Evolutionary conservation across 2,329 filamentous ascomycete species (phyloP).

Genomic region (Colletotrichum acutatum): DNA sequence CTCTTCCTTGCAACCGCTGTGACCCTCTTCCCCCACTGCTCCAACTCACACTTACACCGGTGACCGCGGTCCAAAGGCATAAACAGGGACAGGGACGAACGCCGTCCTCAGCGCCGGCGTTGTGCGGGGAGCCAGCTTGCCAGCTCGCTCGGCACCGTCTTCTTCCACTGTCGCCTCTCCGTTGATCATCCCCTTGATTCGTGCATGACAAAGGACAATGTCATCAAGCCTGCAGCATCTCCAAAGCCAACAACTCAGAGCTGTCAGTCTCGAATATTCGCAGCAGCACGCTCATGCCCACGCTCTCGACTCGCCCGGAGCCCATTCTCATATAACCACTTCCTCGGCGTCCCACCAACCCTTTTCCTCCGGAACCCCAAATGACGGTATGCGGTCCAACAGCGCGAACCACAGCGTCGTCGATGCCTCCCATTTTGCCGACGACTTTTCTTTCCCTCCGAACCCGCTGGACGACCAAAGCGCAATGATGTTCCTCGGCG

Average conservation of each 20-base stretch:
- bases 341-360: conserved; percentile 32
- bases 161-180: conserved; percentile 34
- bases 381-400: conserved; percentile 47
- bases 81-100: conserved; percentile 32
- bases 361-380: conserved; percentile 38
- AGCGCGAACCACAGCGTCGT: conserved; percentile 53
- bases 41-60: conserved; percentile 28
- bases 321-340: conserved; percentile 34
- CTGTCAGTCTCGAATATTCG: conserved; percentile 48
- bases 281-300: conserved; percentile 35
- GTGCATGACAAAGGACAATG: conserved; percentile 47
- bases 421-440: conserved; percentile 58
- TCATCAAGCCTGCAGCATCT: conserved; percentile 48
- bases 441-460: conserved; percentile 65
- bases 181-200: conserved; percentile 42
- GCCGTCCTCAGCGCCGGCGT: conserved; percentile 27
- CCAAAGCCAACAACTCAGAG: conserved; percentile 47
- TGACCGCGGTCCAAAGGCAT: conserved; percentile 23
- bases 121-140: conserved; percentile 25
- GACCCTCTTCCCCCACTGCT: conserved; percentile 14
- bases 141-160: conserved; percentile 18
- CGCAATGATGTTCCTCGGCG: conserved; percentile 50
- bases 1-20: conserved; percentile 19
- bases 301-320: conserved; percentile 31
- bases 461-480: conserved; percentile 54